Conservation (phyloP, 352 stramenopile genomes). For the Pythium dissotocum region DNA sequence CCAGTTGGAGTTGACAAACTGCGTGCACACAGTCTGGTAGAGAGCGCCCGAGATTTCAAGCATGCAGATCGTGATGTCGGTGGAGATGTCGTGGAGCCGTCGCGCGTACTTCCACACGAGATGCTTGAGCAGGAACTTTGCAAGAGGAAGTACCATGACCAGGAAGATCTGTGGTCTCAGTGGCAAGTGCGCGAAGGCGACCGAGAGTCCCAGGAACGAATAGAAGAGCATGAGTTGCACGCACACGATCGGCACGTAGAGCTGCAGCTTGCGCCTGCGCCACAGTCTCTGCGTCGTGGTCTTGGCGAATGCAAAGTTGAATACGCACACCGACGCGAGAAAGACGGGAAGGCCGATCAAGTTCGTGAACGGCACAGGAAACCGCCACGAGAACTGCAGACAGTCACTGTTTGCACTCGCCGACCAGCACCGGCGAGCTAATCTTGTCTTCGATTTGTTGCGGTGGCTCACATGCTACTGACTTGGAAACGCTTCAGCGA, state of each 20-base stretch:
- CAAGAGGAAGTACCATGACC: conserved; percentile 17
- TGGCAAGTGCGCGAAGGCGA: conserved; percentile 16
- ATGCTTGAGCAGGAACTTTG: conserved; percentile 24
- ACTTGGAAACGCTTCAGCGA: too few species aligned
- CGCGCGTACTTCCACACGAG: conserved; percentile 18
- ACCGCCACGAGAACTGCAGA: conserved; percentile 6
- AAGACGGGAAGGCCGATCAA: conserved; percentile 3
- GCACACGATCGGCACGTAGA: conserved; percentile 15
- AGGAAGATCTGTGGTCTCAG: not conserved
- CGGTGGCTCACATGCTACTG: too few species aligned
- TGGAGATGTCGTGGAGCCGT: conserved; percentile 23
- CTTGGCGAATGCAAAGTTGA: conserved; percentile 1
- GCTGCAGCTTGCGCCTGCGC: not conserved
- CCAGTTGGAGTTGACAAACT: conserved; percentile 10
- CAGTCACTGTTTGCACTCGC: too few species aligned
- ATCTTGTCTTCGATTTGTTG: too few species aligned
- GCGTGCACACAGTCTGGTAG: conserved; percentile 29
- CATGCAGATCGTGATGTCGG: conserved; percentile 25
- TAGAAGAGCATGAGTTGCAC: conserved; percentile 23
- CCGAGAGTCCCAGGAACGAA: conserved; percentile 12
- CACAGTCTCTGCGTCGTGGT: not conserved
- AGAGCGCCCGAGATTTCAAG: conserved; percentile 25
- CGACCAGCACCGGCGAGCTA: too few species aligned
- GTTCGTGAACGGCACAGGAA: conserved; percentile 11
- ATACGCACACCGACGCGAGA: not conserved